phyloP scores from a whole-genome alignment of 208 protist genomes.

The Leishmania arabica region DNA sequence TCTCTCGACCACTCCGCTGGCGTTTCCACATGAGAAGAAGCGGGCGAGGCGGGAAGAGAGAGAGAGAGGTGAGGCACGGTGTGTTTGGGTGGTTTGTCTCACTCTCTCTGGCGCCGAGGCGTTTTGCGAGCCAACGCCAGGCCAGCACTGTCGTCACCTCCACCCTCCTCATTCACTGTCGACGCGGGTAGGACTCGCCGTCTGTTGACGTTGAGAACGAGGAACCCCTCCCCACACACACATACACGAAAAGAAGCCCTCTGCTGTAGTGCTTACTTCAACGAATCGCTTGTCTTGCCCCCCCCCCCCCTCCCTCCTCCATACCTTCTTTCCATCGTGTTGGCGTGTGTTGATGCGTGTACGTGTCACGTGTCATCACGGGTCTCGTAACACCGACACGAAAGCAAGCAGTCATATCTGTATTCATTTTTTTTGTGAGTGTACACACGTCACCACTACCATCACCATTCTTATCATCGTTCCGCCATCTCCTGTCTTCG shows the following conservation, averaged over 20 bases:
- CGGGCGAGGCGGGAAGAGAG: not conserved
- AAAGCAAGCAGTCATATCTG: not conserved
- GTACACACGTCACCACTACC: not conserved
- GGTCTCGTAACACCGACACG: not conserved
- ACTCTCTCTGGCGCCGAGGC: not conserved
- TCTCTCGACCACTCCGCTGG: not conserved
- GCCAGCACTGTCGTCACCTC: not conserved
- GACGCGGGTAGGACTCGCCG: not conserved
- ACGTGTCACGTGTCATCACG: not conserved
- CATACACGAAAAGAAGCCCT: not conserved
- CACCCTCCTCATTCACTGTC: not conserved
- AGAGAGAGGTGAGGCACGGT: not conserved
- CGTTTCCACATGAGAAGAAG: not conserved
- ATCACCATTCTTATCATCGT: too few relatives aligned
- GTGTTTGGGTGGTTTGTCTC: not conserved
- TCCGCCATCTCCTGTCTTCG: not conserved
- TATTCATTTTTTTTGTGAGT: not conserved
- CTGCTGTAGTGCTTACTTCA: not conserved
- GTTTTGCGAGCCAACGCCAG: not conserved
- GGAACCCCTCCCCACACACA: not conserved
- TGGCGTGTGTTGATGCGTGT: too few relatives aligned
- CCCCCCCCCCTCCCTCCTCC: not conserved
- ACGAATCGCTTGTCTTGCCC: not conserved
- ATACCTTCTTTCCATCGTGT: not conserved
- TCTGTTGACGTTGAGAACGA: not conserved